phyloP scores from a whole-genome alignment of 2,329 filamentous ascomycete species.

The Phaeoacremonium minimum region DNA sequence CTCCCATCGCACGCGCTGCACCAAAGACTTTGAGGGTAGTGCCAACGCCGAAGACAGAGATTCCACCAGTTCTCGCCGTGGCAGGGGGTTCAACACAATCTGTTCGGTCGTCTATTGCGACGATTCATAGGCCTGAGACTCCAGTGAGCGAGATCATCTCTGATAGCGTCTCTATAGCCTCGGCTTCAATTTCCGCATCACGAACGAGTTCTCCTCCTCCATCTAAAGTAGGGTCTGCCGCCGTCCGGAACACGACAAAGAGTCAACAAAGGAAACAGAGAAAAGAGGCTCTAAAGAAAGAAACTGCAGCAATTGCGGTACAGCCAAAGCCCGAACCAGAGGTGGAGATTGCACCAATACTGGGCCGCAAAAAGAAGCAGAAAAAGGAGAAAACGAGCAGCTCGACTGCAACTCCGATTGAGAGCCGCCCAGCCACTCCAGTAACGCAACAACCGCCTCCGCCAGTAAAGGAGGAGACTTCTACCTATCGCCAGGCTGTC shows the following conservation, averaged over 20 bases:
- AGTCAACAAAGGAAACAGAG: conserved; percentile 75
- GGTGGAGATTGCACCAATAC: conserved; percentile 63
- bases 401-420: conserved; percentile 17
- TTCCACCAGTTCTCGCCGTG: conserved; percentile 28
- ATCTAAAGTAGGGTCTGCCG: conserved; percentile 62
- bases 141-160: conserved; percentile 70
- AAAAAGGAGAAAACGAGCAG: conserved; percentile 58
- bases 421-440: conserved; percentile 16
- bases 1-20: conserved; percentile 44
- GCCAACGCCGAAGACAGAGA: conserved; percentile 60
- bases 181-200: conserved; percentile 62
- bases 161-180: conserved; percentile 73
- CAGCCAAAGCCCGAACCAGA: conserved; percentile 46
- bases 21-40: conserved; percentile 68
- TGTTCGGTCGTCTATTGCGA: conserved; percentile 18
- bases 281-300: conserved; percentile 62
- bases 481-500: conserved; percentile 10
- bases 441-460: conserved; percentile 2
- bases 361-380: conserved; percentile 80
- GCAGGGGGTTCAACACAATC: conserved; percentile 11
- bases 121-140: conserved; percentile 59
- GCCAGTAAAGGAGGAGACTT: conserved; percentile 7
- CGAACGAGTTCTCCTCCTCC: conserved; percentile 69
- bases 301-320: conserved; percentile 48
- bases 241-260: conserved; percentile 67